Base-by-base conservation (phyloP, 2,329 filamentous ascomycete species). In the Colletotrichum tabaci region DNA sequence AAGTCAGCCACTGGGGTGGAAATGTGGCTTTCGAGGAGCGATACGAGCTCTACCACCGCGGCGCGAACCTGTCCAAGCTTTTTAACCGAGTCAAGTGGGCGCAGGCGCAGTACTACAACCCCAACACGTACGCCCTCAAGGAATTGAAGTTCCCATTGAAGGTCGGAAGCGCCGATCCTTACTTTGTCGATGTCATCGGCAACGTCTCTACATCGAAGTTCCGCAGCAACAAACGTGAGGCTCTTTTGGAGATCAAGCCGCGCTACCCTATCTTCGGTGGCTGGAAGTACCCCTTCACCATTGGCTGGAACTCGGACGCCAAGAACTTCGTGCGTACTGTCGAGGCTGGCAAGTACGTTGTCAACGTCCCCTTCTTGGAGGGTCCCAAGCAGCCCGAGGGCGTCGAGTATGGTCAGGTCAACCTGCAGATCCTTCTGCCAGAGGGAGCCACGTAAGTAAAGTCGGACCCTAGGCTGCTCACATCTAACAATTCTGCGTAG, bases 1-100 rank as follows among this genome's bases (percentile, higher is more conserved):
- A 99, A 82, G 92, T 99, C 77, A 97, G 94, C 80, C 96, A 98
- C 83, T 99, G 96, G 96, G 96, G 96, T 75, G 96, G 96, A 74
- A 99, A 99, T 80, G 84, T 98, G 65, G 96, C 96, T 2, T 94
- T 95, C 61, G 96, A 99, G 84, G 96, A 99, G 85, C 91, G 94
- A 69, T 98, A 98, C 84, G 94, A 92, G 82, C 87, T 98, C 75
- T 90, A 90, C 77, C 96, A 99, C 86, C 91, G 93, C 74, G 96
- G 93, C 74, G 97, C 96, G 61, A 92, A 93, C 81, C 87, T 96
- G 61, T 88, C 89, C 44, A 86, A 87, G 69, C 90, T 92, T 46
- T 96, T 96, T 84, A 92, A 90, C 77, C 90, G 94, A 44, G 91
- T 94, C 74, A 90, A 93, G 78, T 96, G 92, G 91, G 90, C 92